Conservation (phyloP, 176 grass and related monocot genomes). For the Thinopyrum elongatum region DNA sequence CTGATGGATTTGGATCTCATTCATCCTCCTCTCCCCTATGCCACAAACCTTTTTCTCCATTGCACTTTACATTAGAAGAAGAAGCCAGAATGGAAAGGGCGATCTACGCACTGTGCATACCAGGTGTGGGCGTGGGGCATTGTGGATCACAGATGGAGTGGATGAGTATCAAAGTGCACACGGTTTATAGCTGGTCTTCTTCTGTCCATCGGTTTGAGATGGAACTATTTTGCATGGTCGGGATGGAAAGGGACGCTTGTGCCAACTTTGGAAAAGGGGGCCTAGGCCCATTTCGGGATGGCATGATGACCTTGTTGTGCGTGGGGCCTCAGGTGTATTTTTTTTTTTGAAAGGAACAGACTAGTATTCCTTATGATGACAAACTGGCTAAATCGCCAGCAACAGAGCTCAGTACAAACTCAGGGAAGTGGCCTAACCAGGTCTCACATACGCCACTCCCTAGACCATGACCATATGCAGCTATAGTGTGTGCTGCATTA, state of each 20-base stretch:
- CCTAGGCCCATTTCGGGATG: neutral
- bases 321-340: neutral
- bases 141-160: conserved; percentile 6
- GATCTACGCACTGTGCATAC: neutral
- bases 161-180: neutral
- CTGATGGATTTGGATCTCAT: neutral
- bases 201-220: neutral
- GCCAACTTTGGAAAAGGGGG: neutral
- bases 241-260: conserved; percentile 6
- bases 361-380: too few species aligned
- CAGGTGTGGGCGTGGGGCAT: neutral
- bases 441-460: too few species aligned
- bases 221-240: neutral
- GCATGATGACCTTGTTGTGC: neutral
- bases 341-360: too few species aligned
- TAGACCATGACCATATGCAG: too few species aligned
- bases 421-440: too few species aligned
- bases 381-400: too few species aligned
- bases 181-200: neutral
- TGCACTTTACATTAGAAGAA: neutral
- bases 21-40: neutral
- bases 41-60: neutral
- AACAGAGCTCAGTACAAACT: too few species aligned
- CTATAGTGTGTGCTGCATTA: too few species aligned
- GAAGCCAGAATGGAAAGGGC: conserved; percentile 20